These are phyloP conservation scores for Wickerhamiella azyma DNA, from an alignment of 805 yeast genomes.

Conservation along the genomic window DNA sequence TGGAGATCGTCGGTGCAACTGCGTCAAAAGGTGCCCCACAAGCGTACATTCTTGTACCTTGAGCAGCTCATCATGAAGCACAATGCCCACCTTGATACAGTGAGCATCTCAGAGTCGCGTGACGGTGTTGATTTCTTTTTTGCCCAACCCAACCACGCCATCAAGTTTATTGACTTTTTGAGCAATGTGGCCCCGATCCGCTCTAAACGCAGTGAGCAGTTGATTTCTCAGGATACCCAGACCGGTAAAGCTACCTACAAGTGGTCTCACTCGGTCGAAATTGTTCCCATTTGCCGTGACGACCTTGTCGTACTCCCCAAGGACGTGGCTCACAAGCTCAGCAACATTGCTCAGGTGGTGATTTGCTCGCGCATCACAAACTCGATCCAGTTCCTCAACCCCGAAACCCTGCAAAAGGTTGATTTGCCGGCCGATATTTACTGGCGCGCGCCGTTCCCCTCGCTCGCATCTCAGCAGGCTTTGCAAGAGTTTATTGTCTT, in stretches of 20 bases:
- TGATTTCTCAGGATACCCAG: slow-evolving; percentile 83
- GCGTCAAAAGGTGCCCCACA: slow-evolving; percentile 93
- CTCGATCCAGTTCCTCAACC: slow-evolving; percentile 69
- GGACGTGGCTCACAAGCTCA: slow-evolving; percentile 64
- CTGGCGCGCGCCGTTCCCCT: slow-evolving; percentile 67
- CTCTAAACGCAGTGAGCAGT: slow-evolving; percentile 74
- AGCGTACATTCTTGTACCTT: slow-evolving; percentile 86
- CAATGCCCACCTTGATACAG: slow-evolving; percentile 86
- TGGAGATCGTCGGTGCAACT: slow-evolving; percentile 98
- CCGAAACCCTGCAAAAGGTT: slow-evolving; percentile 59
- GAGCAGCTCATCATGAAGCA: slow-evolving; percentile 91
- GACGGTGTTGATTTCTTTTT: slow-evolving; percentile 95
- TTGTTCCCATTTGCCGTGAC: slow-evolving; percentile 93
- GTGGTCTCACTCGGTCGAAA: slow-evolving; percentile 83
- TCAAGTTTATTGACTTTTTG: slow-evolving; percentile 84
- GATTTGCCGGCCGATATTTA: slow-evolving; percentile 58
- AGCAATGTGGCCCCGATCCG: slow-evolving; percentile 73
- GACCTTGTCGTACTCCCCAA: slow-evolving; percentile 85
- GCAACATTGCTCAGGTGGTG: slow-evolving; percentile 67
- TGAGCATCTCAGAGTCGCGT: slow-evolving; percentile 79
- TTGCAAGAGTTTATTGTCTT: slow-evolving; percentile 71
- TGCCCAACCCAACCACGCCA: slow-evolving; percentile 78
- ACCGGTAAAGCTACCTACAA: slow-evolving; percentile 79
- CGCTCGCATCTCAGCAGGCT: slow-evolving; percentile 51
- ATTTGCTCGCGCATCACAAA: slow-evolving; percentile 71